Evolutionary conservation across 192 early-diverging fungal species (phyloP), one percentile per base, ranked within the genome.

Genomic region (Podochytrium sp.): DNA sequence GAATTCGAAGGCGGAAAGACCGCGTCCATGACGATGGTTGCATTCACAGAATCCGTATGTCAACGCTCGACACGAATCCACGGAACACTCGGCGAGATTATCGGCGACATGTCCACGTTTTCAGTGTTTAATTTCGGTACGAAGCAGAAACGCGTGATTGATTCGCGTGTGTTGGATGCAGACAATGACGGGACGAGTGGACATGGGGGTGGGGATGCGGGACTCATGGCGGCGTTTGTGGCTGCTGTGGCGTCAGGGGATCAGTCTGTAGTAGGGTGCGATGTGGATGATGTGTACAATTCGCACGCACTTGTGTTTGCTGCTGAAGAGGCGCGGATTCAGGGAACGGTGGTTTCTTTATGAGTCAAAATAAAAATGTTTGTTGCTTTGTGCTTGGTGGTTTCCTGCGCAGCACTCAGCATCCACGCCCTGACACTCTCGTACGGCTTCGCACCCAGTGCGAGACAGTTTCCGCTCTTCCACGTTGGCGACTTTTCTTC

Each of bases 21-120:
- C 29, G 88, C 84, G 39, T 78, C 80, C 34, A 83, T 90, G 71
- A 82, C 83, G 7, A 86, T 90, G 83, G 79, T 87, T 37, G 88
- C 85, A 2, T 85, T 84, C 66, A 85, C 85, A 3, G 78, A 83
- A 51, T 63, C 76, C 1, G 67, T 90, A 20, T 88, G 87, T 71
- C 76, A 84, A 50, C 67, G 88, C 27, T 70, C 79, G 27, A 88
- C 85, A 0, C 74, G 87, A 14, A 83, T 90, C 34, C 83, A 84
- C 68, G 84, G 88, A 12, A 80, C 86, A 1, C 65, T 65, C 1
- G 88, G 88, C 27, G 82, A 85, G 72, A 78, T 90, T 42, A 64
- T 82, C 57, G 84, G 85, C 20, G 84, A 90, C 77, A 84, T 81
- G 27, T 32, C 76, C 49, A 78, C 59, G 34, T 78, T 90, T 38